Conservation (phyloP, 139 green algal species). For the Dunaliella primolecta region DNA sequence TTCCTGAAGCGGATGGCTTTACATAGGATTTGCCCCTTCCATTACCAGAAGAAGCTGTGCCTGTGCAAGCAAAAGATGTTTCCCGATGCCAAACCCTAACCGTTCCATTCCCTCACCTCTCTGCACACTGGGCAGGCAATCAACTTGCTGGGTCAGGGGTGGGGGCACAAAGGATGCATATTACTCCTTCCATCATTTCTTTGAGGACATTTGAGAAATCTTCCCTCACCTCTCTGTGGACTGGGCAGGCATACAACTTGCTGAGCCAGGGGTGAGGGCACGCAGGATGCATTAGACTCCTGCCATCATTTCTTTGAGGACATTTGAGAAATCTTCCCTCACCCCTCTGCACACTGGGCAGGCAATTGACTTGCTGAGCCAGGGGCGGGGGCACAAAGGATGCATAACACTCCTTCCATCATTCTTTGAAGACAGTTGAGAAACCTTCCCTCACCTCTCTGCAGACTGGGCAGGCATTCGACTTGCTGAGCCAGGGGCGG, state of each 20-base stretch:
- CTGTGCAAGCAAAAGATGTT: too few relatives aligned
- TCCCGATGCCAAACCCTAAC: too few relatives aligned
- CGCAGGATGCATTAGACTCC: slow-evolving; percentile 66
- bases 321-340: neutral
- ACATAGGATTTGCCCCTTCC: too few relatives aligned
- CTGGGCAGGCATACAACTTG: slow-evolving; percentile 72
- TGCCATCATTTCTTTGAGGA: too few relatives aligned
- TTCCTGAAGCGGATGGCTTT: too few relatives aligned
- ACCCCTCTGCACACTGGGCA: slow-evolving; percentile 70
- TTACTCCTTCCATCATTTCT: slow-evolving; percentile 55
- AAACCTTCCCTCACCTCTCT: slow-evolving; percentile 24
- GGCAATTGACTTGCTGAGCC: slow-evolving; percentile 69
- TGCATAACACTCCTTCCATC: slow-evolving; percentile 68
- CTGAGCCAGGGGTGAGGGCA: slow-evolving; percentile 76
- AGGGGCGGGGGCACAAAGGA: slow-evolving; percentile 65
- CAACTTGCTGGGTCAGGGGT: slow-evolving; percentile 60
- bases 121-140: slow-evolving; percentile 82
- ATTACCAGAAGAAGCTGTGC: too few relatives aligned
- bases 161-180: slow-evolving; percentile 71
- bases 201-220: too few relatives aligned
- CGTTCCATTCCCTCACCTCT: slow-evolving; percentile 14
- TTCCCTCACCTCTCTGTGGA: slow-evolving; percentile 50
- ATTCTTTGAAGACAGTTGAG: too few relatives aligned
- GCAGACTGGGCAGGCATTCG: slow-evolving; percentile 79
- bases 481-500: slow-evolving; percentile 63